Percentiles rank a stretch among this genome's conserved stretches.
These are phyloP conservation scores for Agroathelia rolfsii DNA, from an alignment of 1,284 basidiomycete genomes.

Conservation along the genomic window DNA sequence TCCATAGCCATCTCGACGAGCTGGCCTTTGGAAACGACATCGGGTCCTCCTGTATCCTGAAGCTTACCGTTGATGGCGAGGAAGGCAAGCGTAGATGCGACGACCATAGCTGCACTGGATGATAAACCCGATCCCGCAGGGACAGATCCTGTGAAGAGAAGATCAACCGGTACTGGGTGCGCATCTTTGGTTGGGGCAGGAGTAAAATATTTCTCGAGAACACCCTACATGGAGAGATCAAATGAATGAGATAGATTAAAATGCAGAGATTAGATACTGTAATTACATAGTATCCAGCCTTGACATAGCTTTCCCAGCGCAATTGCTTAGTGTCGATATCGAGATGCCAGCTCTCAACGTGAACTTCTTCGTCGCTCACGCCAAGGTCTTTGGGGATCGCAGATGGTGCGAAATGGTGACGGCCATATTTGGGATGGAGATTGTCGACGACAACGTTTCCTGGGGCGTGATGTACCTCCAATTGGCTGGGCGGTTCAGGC, in stretches of 20 bases:
- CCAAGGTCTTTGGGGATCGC: constrained; percentile 16
- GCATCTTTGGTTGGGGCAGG: constrained; percentile 13
- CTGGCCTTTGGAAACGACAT: constrained; percentile 49
- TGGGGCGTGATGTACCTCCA: constrained; percentile 20
- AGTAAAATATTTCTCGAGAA: constrained; percentile 57
- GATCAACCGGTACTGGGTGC: constrained; percentile 48
- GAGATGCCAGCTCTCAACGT: constrained; percentile 53
- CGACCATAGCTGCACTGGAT: constrained; percentile 80
- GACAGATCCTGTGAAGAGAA: constrained; percentile 70
- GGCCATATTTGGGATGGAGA: constrained; percentile 46
- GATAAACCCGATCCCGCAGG: constrained; percentile 78
- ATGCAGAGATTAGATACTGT: constrained; percentile 11
- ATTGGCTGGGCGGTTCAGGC: constrained; percentile 12
- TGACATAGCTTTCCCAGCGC: constrained; percentile 82
- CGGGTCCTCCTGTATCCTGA: constrained; percentile 12
- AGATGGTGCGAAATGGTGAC: constrained; percentile 46
- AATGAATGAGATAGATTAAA: constrained; percentile 2
- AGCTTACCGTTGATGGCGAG: constrained; percentile 67
- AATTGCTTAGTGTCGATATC: constrained; percentile 63
- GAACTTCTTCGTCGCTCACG: constrained; percentile 26
- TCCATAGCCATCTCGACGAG: constrained; percentile 72
- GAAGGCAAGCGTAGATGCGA: constrained; percentile 72
- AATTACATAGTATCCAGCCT: constrained; percentile 67
- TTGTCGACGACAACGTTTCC: constrained; percentile 61
- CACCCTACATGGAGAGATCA: constrained; percentile 39